Conservation (phyloP, 352 stramenopile genomes). For the Saprolegnia diclina region DNA sequence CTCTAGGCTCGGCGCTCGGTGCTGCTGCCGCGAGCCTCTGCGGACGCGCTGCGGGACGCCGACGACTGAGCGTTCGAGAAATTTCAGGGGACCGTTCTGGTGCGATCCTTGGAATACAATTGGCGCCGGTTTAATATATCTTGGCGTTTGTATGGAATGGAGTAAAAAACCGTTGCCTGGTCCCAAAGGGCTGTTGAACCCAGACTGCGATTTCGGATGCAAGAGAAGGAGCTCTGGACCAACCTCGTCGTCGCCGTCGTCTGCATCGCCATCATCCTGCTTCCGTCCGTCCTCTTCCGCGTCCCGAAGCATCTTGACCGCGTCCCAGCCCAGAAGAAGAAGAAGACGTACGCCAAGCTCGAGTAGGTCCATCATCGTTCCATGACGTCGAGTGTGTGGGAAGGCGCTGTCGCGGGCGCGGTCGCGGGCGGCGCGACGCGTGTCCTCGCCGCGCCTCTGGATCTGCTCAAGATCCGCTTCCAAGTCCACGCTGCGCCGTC, state of each 20-base stretch:
- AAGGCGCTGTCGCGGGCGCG: constrained; percentile 55
- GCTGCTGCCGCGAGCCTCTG: too few relatives aligned
- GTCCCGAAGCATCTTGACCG: constrained; percentile 16
- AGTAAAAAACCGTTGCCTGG: background rate
- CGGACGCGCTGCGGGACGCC: background rate
- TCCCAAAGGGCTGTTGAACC: too few relatives aligned
- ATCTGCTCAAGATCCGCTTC: constrained; percentile 80
- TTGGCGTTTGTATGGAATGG: background rate
- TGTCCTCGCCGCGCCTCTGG: constrained; percentile 65
- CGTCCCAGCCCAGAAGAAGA: constrained; percentile 10
- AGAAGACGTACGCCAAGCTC: constrained; percentile 26
- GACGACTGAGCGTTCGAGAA: background rate
- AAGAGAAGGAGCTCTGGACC: constrained; percentile 38
- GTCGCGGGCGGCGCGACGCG: constrained; percentile 57
- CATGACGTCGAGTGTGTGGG: constrained; percentile 30
- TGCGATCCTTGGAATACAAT: too few relatives aligned
- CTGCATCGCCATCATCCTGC: constrained; percentile 62
- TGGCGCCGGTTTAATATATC: background rate
- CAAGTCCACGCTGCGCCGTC: constrained; percentile 62
- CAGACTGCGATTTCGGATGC: background rate
- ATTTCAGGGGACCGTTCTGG: background rate
- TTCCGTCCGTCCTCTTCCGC: constrained; percentile 53
- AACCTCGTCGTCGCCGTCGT: constrained; percentile 54
- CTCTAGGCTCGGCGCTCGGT: too few relatives aligned
- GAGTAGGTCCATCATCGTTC: constrained; percentile 26